Percentiles rank a stretch among this genome's conserved stretches.
phyloP scores from a whole-genome alignment of 2,329 filamentous ascomycete species.

The Ophiocordyceps camponoti-floridani region DNA sequence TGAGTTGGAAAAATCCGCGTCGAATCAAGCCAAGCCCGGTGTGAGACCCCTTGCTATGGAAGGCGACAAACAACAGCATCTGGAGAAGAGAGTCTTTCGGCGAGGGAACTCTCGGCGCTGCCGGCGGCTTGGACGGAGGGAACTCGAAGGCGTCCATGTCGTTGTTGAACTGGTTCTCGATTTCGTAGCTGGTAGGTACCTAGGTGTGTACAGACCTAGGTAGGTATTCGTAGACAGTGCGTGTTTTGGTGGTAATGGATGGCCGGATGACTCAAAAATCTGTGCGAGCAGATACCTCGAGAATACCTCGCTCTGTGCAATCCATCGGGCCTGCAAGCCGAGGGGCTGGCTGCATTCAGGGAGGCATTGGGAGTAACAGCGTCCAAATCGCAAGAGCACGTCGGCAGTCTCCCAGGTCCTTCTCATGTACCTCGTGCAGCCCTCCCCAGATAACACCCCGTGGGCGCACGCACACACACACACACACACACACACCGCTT shows the following conservation, averaged over 20 bases:
- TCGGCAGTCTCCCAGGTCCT: not conserved
- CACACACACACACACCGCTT: too few relatives aligned
- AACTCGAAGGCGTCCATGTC: not conserved
- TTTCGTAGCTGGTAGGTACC: too few relatives aligned
- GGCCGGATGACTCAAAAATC: not conserved
- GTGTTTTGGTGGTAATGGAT: not conserved
- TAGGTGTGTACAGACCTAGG: too few relatives aligned
- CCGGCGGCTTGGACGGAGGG: not conserved
- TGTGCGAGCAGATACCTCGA: not conserved
- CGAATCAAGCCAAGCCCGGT: not conserved
- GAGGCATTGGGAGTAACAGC: not conserved
- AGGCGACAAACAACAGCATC: not conserved
- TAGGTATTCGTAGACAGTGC: too few relatives aligned
- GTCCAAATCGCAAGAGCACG: not conserved
- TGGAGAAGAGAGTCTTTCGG: not conserved
- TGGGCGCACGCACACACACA: too few relatives aligned
- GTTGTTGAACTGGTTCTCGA: not conserved
- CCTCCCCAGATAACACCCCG: not conserved
- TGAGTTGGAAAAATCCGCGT: not conserved
- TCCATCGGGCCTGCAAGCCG: not conserved
- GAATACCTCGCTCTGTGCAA: not conserved
- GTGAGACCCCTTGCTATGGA: not conserved
- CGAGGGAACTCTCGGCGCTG: not conserved
- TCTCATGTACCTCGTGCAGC: not conserved
- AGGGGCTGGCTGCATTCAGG: not conserved